Conservation (phyloP, 2,329 filamentous ascomycete species). For the Fusarium chlamydosporum region DNA sequence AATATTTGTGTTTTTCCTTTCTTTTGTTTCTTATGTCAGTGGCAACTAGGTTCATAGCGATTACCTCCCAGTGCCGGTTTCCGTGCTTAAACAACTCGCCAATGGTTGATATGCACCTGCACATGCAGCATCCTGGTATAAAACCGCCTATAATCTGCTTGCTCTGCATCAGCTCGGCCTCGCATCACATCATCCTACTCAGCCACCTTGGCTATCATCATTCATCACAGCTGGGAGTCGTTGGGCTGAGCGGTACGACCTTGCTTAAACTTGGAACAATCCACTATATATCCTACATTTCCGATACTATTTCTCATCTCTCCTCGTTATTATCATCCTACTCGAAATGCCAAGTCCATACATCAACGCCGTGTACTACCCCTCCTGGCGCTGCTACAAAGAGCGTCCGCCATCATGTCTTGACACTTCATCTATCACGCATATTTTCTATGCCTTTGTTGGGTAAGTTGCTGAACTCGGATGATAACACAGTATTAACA, state of each 20-base stretch:
- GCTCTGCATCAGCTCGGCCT: neutral
- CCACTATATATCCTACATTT: neutral
- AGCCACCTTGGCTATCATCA: neutral
- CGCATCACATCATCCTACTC: neutral
- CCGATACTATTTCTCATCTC: neutral
- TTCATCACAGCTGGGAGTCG: neutral
- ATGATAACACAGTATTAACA: slow-evolving; percentile 26
- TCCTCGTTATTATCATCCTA: neutral
- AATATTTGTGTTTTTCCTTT: neutral
- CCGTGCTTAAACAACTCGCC: neutral
- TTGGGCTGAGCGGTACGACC: slow-evolving; percentile 25
- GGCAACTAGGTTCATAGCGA: slow-evolving; percentile 17
- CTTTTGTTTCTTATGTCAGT: slow-evolving; percentile 10
- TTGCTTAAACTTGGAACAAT: slow-evolving; percentile 12
- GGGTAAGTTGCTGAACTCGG: slow-evolving; percentile 52
- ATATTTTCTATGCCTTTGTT: slow-evolving; percentile 76
- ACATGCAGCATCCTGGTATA: slow-evolving; percentile 11
- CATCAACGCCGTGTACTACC: slow-evolving; percentile 70
- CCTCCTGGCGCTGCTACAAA: slow-evolving; percentile 74
- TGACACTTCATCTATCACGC: slow-evolving; percentile 69
- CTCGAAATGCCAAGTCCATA: slow-evolving; percentile 37
- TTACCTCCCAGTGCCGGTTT: neutral
- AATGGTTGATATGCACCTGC: neutral
- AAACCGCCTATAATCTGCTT: neutral
- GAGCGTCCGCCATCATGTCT: slow-evolving; percentile 71